Evolutionary conservation across 2,329 filamentous ascomycete species (phyloP).

Genomic region (Verruconis gallopava): DNA sequence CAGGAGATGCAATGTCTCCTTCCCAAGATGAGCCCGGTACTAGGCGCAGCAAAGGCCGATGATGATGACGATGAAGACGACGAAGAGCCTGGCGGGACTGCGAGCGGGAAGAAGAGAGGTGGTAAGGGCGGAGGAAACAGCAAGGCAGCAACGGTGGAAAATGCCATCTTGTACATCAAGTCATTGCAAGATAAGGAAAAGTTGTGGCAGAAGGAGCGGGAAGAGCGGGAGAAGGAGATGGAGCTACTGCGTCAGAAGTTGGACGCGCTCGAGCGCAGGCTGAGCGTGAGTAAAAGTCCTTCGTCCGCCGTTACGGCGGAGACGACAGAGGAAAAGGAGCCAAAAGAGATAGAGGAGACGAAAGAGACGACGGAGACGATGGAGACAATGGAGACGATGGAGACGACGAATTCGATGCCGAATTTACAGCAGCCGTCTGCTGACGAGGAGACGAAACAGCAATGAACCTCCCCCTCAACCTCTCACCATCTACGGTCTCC

Average conservation of each 20-base stretch:
- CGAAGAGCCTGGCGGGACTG: slow-evolving; percentile 3
- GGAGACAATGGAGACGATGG: not conserved
- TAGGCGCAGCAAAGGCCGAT: not conserved
- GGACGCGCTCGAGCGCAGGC: slow-evolving; percentile 7
- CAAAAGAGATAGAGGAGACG: not conserved
- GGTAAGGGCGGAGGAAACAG: slow-evolving; percentile 43
- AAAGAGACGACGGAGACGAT: not conserved
- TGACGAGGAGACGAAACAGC: too few species aligned
- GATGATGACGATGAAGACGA: slow-evolving; percentile 9
- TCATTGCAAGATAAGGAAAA: slow-evolving; percentile 61
- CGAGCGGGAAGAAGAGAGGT: slow-evolving; percentile 24
- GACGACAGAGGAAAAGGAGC: too few species aligned
- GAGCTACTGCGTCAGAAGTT: slow-evolving; percentile 38
- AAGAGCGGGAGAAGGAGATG: slow-evolving; percentile 51
- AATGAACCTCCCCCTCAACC: too few species aligned
- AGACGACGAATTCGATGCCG: not conserved
- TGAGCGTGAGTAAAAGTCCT: not conserved
- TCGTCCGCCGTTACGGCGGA: not conserved
- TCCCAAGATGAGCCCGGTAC: slow-evolving; percentile 22
- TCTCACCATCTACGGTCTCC: too few species aligned
- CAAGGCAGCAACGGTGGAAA: slow-evolving; percentile 95
- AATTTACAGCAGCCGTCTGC: too few species aligned
- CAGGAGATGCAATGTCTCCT: slow-evolving; percentile 82
- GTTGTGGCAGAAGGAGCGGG: slow-evolving; percentile 50
- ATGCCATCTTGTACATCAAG: slow-evolving; percentile 91